Evolutionary conservation across 129 eudicot species (phyloP), one percentile per base, ranked within the genome.

Genomic region (Flaveria trinervia): DNA sequence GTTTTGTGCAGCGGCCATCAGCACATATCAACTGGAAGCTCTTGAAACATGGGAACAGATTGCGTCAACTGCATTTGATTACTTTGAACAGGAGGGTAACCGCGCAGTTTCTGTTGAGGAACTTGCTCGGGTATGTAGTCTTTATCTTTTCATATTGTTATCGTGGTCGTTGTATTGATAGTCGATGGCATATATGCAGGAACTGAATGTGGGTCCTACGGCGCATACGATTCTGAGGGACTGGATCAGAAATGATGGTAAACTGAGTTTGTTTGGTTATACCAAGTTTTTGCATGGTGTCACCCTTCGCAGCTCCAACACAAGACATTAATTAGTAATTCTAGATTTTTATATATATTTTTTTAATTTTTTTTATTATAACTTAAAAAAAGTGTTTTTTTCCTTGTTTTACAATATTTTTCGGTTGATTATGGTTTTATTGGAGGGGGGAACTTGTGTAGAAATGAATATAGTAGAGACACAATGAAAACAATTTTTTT

Each of bases 151-250:
- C 0, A 4, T 12, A 12, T 28, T 30, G 15, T 6, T 15, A 26
- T 28, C 28, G 20, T 5, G 44, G 5, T 62, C 18, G 0, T 13
- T 28, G 12, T 62, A 62, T 64, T 64, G 46, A 64, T 7, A 3
- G 22, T 36, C 55, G 20, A 23, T 20, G 45, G 15, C 61, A 25
- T 52, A 13, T 26, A 64, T 82, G 80, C 86, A 93, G 98, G 97
- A 93, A 67, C 64, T 93, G 71, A 93, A 93, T n/a, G 89, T 93
- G 76, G 95, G 96, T 7, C 90, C 97, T 0, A 82, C 89, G 1
- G 97, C 97, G 16, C 22, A 20, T 20, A 20, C 22, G 22, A 20
- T 20, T 20, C 22, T 20, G 22, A 20, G 22, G 22, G 22, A 20
- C 22, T 20, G 22, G 22, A 20, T 20, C 22, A 20, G 22, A 20